These are phyloP conservation scores for Emiliania huxleyi DNA, from an alignment of 78 protist genomes.

Conservation along the genomic window DNA sequence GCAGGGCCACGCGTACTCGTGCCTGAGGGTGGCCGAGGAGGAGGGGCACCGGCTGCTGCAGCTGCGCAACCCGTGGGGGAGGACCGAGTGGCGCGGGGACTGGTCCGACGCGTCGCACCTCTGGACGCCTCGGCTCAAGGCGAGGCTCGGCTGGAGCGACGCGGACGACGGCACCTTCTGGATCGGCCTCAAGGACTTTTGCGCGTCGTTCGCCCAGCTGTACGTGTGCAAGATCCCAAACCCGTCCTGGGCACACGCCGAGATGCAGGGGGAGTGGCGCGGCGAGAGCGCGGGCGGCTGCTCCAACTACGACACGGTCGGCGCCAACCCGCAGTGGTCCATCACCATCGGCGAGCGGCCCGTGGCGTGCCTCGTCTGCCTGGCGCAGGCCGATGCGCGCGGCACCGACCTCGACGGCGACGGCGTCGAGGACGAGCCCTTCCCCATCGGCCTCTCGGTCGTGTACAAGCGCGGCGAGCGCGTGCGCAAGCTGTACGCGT, in stretches of 20 bases:
- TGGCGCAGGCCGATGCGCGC: not conserved
- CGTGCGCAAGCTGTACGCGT: not conserved
- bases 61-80: conserved; percentile 69
- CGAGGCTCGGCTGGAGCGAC: not conserved
- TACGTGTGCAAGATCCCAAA: not conserved
- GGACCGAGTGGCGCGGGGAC: conserved; percentile 58
- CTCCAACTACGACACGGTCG: not conserved
- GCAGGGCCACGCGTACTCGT: conserved; percentile 18
- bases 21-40: not conserved
- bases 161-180: conserved; percentile 53
- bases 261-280: not conserved
- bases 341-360: not conserved
- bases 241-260: not conserved
- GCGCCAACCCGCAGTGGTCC: not conserved
- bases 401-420: not conserved
- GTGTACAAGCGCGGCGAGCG: not conserved
- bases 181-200: conserved; percentile 4
- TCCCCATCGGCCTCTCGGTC: not conserved
- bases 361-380: not conserved
- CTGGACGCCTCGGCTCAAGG: conserved; percentile 46
- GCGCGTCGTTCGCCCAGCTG: not conserved
- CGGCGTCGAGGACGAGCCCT: not conserved
- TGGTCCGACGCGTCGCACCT: conserved; percentile 37
- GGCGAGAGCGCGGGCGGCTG: not conserved
- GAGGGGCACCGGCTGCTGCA: not conserved